Percentiles rank a stretch among this genome's conserved stretches.
These are phyloP conservation scores for Penicillium daleae DNA, from an alignment of 495 filamentous ascomycete genomes.

Conservation along the genomic window DNA sequence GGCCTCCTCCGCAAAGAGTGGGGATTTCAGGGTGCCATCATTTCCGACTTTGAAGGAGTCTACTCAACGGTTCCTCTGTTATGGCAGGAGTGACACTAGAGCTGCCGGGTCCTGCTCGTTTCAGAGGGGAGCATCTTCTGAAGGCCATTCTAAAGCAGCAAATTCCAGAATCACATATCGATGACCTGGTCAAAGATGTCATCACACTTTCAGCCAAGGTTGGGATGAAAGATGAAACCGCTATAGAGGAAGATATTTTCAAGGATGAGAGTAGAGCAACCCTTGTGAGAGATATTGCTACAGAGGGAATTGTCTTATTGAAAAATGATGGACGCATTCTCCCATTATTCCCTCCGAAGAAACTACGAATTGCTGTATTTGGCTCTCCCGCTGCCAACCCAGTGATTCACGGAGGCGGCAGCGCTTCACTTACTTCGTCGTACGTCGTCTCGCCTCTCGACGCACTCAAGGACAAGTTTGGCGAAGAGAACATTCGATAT, in stretches of 20 bases:
- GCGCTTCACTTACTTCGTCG: neutral
- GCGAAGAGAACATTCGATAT: neutral
- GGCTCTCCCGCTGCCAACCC: neutral
- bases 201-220: neutral
- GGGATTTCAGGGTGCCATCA: neutral
- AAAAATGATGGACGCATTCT: neutral
- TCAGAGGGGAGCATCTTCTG: neutral
- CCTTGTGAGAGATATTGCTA: neutral
- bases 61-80: neutral
- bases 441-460: constrained; percentile 7
- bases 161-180: neutral
- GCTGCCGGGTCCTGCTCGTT: neutral
- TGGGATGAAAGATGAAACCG: neutral
- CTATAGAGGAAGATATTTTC: neutral
- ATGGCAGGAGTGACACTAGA: neutral
- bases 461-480: constrained; percentile 4
- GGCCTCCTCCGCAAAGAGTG: neutral
- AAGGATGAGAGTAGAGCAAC: neutral
- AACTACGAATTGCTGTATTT: neutral
- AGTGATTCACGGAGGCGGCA: neutral
- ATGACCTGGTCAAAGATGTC: neutral
- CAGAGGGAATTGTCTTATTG: neutral
- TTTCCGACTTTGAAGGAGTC: neutral
- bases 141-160: neutral
- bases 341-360: neutral